Percentiles rank a stretch among this genome's conserved stretches.
These are phyloP conservation scores for Lagenidium sp. DNA, from an alignment of 352 stramenopile species.

Conservation along the genomic window DNA sequence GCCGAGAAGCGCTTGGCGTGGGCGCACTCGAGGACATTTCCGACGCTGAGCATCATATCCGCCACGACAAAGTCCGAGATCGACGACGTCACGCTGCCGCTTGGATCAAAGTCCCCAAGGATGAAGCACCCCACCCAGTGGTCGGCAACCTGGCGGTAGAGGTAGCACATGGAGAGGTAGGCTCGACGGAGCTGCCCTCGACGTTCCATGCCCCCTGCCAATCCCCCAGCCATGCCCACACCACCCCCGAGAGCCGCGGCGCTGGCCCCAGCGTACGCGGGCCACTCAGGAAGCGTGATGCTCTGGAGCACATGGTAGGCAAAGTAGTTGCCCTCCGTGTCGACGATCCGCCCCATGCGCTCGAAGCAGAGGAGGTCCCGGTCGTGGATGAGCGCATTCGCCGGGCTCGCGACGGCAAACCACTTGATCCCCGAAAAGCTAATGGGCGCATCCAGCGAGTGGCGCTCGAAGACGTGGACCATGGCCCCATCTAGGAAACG, in stretches of 20 bases:
- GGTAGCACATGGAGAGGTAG: conserved; percentile 46
- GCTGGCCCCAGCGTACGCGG: no score
- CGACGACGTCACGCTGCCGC: conserved; percentile 23
- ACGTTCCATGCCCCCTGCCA: no score
- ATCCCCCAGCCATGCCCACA: no score
- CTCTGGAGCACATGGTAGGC: conserved; percentile 49
- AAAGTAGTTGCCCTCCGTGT: conserved; percentile 41
- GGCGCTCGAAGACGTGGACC: conserved; percentile 46
- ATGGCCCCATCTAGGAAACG: conserved; percentile 44
- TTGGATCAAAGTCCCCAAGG: conserved; percentile 32
- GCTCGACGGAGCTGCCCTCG: conserved; percentile 23
- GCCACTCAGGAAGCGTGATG: conserved; percentile 49
- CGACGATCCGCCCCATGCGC: conserved; percentile 51
- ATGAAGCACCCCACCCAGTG: conserved; percentile 54
- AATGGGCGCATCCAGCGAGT: conserved; percentile 27
- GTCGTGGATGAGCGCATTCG: conserved; percentile 37
- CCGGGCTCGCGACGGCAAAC: conserved; percentile 38
- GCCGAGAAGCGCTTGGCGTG: conserved; percentile 46
- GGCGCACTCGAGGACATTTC: conserved; percentile 29
- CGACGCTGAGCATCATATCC: conserved; percentile 34
- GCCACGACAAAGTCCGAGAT: conserved; percentile 34
- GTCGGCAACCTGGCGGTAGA: conserved; percentile 40
- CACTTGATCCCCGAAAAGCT: conserved; percentile 61
- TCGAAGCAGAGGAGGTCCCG: conserved; percentile 48
- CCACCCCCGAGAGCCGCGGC: no score